A percentile compares a stretch with the other conserved stretches of the same genome.
phyloP scores from a whole-genome alignment of 2,329 filamentous ascomycete genomes.

The Dactylellina haptotyla region DNA sequence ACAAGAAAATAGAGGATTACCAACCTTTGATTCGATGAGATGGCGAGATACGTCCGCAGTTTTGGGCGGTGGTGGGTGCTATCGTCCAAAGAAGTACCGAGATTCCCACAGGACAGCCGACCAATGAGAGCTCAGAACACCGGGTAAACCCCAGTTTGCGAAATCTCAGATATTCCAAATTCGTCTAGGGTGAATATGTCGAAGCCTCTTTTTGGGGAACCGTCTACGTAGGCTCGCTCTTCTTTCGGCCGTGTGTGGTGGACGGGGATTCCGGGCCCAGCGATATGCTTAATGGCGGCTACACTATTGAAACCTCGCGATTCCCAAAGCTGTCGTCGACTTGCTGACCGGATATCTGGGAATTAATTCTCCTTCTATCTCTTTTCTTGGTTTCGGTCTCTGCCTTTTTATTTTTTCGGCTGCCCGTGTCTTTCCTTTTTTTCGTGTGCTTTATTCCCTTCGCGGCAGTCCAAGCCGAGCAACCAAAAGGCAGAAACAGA shows the following conservation, averaged over 20 bases:
- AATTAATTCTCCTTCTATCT: neutral
- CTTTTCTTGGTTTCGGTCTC: neutral
- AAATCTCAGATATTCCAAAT: constrained; percentile 45
- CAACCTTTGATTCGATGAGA: constrained; percentile 40
- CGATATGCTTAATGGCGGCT: constrained; percentile 52
- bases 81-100: constrained; percentile 16
- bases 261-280: constrained; percentile 36
- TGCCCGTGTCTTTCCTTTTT: neutral
- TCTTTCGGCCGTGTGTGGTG: neutral
- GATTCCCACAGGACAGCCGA: neutral
- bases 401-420: neutral
- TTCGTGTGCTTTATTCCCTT: neutral
- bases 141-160: constrained; percentile 40
- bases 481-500: neutral
- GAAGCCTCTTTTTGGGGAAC: constrained; percentile 31
- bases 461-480: constrained; percentile 34
- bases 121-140: constrained; percentile 38
- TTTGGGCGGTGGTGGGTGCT: neutral
- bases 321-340: constrained; percentile 41
- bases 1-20: constrained; percentile 16
- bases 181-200: constrained; percentile 35
- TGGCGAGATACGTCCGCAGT: constrained; percentile 3
- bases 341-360: constrained; percentile 44
- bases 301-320: constrained; percentile 51
- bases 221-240: constrained; percentile 42